Evolutionary conservation across 2,329 filamentous ascomycete species (phyloP).

Genomic region (Neocatenulostroma microsporum): DNA sequence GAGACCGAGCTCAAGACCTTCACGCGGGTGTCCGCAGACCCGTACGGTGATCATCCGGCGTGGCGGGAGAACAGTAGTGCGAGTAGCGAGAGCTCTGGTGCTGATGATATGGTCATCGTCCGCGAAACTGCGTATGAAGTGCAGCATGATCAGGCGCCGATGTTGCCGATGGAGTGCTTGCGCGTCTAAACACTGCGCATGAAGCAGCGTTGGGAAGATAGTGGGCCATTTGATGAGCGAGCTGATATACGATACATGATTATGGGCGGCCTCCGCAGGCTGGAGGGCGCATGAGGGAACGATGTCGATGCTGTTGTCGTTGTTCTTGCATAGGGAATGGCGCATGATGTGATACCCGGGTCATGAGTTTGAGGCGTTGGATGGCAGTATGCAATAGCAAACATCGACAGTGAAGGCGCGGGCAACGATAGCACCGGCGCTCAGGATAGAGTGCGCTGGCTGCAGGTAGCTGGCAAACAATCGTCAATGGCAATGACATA

Average conservation of each 20-base stretch:
- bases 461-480: too few relatives aligned
- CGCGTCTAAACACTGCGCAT: too few relatives aligned
- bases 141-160: slow-evolving; percentile 18
- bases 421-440: too few relatives aligned
- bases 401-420: too few relatives aligned
- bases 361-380: too few relatives aligned
- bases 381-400: too few relatives aligned
- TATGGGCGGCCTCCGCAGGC: not conserved
- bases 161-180: slow-evolving; percentile 9
- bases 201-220: not conserved
- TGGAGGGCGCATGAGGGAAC: not conserved
- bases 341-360: too few relatives aligned
- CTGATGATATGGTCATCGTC: slow-evolving; percentile 22
- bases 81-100: slow-evolving; percentile 12
- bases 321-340: not conserved
- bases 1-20: slow-evolving; percentile 10
- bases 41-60: slow-evolving; percentile 5
- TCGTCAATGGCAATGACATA: too few relatives aligned
- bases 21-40: slow-evolving; percentile 15
- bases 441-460: not conserved
- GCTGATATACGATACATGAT: not conserved
- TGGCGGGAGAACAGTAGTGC: slow-evolving; percentile 12
- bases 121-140: slow-evolving; percentile 21
- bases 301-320: not conserved
- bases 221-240: not conserved